phyloP scores from a whole-genome alignment of 345 rosid species.

The Populus nigra region DNA sequence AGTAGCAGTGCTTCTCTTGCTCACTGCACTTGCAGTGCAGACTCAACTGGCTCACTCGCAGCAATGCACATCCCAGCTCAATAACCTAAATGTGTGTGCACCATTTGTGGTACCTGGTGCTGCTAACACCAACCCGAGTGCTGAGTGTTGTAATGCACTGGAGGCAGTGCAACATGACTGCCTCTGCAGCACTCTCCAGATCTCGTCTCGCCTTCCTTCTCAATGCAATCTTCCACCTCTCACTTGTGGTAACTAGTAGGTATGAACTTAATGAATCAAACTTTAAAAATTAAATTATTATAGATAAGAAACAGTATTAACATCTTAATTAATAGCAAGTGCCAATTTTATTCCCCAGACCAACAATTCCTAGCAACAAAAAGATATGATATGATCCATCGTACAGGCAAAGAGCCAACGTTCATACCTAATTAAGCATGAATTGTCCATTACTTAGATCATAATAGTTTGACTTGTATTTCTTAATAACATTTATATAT shows the following conservation, averaged over 20 bases:
- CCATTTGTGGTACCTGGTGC: constrained; percentile 72
- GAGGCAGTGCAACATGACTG: constrained; percentile 59
- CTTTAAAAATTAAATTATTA: neutral
- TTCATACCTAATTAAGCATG: neutral
- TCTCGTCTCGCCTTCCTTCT: constrained; percentile 69
- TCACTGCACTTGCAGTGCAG: constrained; percentile 30
- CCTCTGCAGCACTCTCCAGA: constrained; percentile 75
- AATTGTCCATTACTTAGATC: neutral
- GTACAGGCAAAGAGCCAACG: neutral
- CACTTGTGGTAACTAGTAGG: constrained; percentile 31
- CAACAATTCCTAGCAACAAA: too few species aligned
- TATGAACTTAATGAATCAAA: neutral
- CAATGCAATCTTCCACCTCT: constrained; percentile 64
- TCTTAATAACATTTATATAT: too few species aligned
- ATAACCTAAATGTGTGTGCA: constrained; percentile 57
- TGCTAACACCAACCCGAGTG: constrained; percentile 32
- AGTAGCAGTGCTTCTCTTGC: constrained; percentile 25
- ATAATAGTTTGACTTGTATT: neutral
- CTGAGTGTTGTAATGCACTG: constrained; percentile 63
- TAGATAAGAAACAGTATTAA: neutral
- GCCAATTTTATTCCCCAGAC: too few species aligned
- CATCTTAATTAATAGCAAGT: neutral
- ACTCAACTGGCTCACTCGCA: constrained; percentile 35
- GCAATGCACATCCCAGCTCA: constrained; percentile 57
- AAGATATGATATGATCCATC: neutral